These are phyloP conservation scores for Solanum sejunctum DNA, from an alignment of 257 asterid species.

Conservation along the genomic window DNA sequence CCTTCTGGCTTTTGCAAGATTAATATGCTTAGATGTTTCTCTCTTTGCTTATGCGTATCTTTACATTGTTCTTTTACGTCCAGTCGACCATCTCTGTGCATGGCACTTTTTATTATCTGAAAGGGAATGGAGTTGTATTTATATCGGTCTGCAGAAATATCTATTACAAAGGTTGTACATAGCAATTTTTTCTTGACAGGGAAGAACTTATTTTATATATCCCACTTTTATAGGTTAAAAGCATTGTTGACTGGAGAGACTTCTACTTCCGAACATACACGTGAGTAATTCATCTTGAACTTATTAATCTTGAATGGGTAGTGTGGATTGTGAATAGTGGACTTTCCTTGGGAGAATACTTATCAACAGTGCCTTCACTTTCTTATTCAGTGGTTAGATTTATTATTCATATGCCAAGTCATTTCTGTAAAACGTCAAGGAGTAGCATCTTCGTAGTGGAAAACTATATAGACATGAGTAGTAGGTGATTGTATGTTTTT, in stretches of 20 bases:
- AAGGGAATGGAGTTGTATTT: neutral
- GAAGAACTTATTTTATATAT: neutral
- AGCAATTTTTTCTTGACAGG: neutral
- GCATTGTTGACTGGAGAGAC: slow-evolving; percentile 88
- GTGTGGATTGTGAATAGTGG: neutral
- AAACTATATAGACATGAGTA: neutral
- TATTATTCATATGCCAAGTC: neutral
- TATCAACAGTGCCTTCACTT: neutral
- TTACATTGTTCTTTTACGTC: neutral
- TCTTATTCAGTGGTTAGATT: neutral
- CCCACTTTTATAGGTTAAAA: slow-evolving; percentile 50
- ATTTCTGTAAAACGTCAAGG: neutral
- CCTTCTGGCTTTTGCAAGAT: neutral
- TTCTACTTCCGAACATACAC: slow-evolving; percentile 65
- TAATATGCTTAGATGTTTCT: neutral
- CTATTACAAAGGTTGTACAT: neutral
- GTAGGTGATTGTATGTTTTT: neutral
- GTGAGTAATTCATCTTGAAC: slow-evolving; percentile 21
- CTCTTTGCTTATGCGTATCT: neutral
- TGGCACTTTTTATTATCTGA: neutral
- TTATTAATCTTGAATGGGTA: neutral
- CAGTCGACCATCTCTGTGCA: neutral
- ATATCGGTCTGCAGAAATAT: neutral
- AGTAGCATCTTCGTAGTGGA: neutral
- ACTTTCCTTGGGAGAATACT: neutral